Conservation (phyloP, 345 rosid species). For the Hypericum perforatum region DNA sequence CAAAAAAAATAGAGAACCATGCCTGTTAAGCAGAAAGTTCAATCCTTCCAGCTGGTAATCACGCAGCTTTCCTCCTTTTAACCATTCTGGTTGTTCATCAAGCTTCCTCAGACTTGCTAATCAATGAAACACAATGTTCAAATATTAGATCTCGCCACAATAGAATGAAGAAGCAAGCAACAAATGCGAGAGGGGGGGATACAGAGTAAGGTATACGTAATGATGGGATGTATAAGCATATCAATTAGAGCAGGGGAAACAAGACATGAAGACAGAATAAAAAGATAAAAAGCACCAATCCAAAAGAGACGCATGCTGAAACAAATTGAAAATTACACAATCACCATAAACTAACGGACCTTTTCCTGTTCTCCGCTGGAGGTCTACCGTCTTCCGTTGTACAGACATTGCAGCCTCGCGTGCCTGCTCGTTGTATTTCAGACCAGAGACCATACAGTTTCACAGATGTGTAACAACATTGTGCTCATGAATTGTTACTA, state of each 20-base stretch:
- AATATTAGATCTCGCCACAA: not conserved
- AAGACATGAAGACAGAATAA: no score
- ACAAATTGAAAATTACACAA: no score
- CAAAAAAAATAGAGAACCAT: slow-evolving; percentile 17
- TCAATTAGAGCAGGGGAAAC: no score
- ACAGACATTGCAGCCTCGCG: slow-evolving; percentile 85
- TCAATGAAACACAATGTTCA: slow-evolving; percentile 5
- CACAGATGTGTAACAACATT: no score
- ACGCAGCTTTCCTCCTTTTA: slow-evolving; percentile 90
- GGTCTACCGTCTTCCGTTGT: slow-evolving; percentile 87
- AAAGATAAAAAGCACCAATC: no score
- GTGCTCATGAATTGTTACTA: no score
- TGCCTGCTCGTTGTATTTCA: slow-evolving; percentile 40
- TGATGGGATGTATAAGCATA: no score
- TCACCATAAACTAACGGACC: slow-evolving; percentile 28
- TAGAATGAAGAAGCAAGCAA: no score
- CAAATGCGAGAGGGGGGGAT: no score
- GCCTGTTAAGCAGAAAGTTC: slow-evolving; percentile 98
- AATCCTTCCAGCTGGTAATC: slow-evolving; percentile 98
- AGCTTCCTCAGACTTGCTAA: slow-evolving; percentile 88
- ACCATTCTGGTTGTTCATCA: slow-evolving; percentile 97
- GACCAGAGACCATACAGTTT: not conserved
- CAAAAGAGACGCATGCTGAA: no score
- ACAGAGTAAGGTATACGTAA: no score
- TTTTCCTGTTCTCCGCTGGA: slow-evolving; percentile 88